Percentiles rank a stretch among this genome's conserved stretches.
Conservation (phyloP, 2,329 filamentous ascomycete species). For the Fonsecaea multimorphosa region DNA sequence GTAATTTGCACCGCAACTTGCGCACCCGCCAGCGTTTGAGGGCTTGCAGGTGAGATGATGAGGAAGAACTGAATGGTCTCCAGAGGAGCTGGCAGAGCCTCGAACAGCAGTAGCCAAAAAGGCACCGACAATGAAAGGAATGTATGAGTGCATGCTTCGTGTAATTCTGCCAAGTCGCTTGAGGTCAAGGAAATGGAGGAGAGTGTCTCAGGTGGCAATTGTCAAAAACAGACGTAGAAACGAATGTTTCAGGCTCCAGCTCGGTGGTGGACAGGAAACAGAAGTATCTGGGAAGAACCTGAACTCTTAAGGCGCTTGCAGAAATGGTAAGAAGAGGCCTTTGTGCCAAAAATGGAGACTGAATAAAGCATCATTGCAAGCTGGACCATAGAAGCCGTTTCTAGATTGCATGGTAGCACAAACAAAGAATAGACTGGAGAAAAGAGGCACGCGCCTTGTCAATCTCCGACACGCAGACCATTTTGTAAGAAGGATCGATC, state of each 20-base stretch:
- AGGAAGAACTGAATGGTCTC: slow-evolving; percentile 1
- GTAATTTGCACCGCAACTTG: slow-evolving; percentile 26
- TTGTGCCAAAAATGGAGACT: slow-evolving; percentile 33
- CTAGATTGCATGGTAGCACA: slow-evolving; percentile 25
- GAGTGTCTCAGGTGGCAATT: neutral
- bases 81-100: slow-evolving; percentile 10
- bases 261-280: slow-evolving; percentile 12
- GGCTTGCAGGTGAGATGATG: slow-evolving; percentile 17
- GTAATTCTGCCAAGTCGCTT: neutral
- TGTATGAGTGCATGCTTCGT: slow-evolving; percentile 30
- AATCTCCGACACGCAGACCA: slow-evolving; percentile 23
- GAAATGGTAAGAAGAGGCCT: slow-evolving; percentile 23
- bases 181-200: slow-evolving; percentile 11
- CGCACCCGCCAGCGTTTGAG: slow-evolving; percentile 18
- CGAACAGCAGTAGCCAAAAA: slow-evolving; percentile 23
- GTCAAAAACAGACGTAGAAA: slow-evolving; percentile 12
- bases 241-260: slow-evolving; percentile 24
- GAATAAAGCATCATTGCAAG: slow-evolving; percentile 31
- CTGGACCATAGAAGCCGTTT: slow-evolving; percentile 23
- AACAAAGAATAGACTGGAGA: slow-evolving; percentile 25
- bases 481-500: neutral
- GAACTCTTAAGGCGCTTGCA: slow-evolving; percentile 16
- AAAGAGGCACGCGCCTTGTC: slow-evolving; percentile 19
- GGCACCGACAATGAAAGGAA: slow-evolving; percentile 17
- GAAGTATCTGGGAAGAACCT: slow-evolving; percentile 1